Base-by-base conservation (phyloP, 2,329 filamentous ascomycete genomes). In the Fusarium praegraminearum region DNA sequence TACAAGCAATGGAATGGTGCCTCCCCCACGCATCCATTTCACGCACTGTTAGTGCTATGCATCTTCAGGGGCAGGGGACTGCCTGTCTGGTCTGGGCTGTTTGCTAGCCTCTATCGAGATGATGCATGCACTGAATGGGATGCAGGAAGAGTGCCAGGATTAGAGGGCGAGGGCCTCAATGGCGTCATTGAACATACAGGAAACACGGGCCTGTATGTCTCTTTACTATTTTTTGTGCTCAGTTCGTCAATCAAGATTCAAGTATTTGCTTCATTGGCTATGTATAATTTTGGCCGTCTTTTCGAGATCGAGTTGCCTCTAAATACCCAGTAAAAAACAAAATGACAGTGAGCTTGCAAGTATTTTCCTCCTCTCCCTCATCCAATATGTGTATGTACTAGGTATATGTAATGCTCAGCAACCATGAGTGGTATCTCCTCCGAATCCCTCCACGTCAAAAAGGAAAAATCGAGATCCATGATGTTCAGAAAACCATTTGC, bases 401-500 rank as follows among this genome's bases (percentile, higher is more conserved):
- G 41, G 24, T 44, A 56, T 52, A 44, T 69, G 55, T 44, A 50
- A 59, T 67, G 61, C 64, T 70, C 67, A 69, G 43, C 62, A 69
- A 67, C 67, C 67, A 63, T 70, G 57, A 58, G 44, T 68, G 59
- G 60, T 71, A 70, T 73, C 62, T 73, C 66, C 69, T 69, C 58
- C 71, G 51, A 66, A 57, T 62, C 67, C 62, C 59, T 62, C 57
- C 65, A 60, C 43, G 40, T 55, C 4, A 26, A 51, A 62, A 62
- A 57, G 52, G 49, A 55, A 60, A 66, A 66, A 55, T 54, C 43
- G 52, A 47, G 66, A 57, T 58, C 69, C 69, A 43, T 72, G 47
- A 67, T 59, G 50, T 57, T 58, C 35, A 44, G 59, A 47, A 51
- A 47, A 55, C 67, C 62, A 59, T 56, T 63, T 59, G 57, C 57